Conservation (phyloP, 2,329 filamentous ascomycete genomes). For the Myriosclerotinia scirpicola region DNA sequence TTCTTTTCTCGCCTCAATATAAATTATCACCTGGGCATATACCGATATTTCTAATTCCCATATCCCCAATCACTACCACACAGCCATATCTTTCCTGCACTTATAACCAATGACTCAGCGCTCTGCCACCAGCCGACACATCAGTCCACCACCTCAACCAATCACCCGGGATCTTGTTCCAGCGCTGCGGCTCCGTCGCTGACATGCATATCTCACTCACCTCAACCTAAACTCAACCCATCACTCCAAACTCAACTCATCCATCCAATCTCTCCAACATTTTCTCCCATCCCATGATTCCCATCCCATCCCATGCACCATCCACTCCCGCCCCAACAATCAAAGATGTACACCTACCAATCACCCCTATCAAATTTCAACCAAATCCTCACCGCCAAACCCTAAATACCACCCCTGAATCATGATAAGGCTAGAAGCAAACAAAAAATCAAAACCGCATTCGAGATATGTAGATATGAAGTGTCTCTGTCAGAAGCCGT, state of each 20-base stretch:
- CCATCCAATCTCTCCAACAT: no score
- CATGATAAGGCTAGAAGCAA: no score
- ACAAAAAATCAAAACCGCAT: no score
- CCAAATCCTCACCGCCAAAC: not conserved
- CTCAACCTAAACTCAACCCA: no score
- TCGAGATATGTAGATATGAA: not conserved
- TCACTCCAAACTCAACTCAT: not conserved
- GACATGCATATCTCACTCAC: not conserved
- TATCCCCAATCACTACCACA: not conserved
- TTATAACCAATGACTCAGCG: no score
- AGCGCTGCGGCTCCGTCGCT: not conserved
- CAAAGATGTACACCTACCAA: not conserved
- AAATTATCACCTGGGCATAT: no score
- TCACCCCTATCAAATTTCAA: no score
- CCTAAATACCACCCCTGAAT: not conserved
- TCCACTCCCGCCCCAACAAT: not conserved
- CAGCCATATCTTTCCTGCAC: not conserved
- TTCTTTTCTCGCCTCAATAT: no score
- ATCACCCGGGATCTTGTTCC: not conserved
- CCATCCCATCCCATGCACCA: not conserved
- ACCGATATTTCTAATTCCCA: no score
- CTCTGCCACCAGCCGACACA: not conserved
- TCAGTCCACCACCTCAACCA: not conserved
- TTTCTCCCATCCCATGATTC: not conserved
- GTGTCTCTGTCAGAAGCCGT: not conserved